Evolutionary conservation across 169 alveolate species (phyloP), one percentile per base, ranked within the genome.

Genomic region (Cyclospora cayetanensis): DNA sequence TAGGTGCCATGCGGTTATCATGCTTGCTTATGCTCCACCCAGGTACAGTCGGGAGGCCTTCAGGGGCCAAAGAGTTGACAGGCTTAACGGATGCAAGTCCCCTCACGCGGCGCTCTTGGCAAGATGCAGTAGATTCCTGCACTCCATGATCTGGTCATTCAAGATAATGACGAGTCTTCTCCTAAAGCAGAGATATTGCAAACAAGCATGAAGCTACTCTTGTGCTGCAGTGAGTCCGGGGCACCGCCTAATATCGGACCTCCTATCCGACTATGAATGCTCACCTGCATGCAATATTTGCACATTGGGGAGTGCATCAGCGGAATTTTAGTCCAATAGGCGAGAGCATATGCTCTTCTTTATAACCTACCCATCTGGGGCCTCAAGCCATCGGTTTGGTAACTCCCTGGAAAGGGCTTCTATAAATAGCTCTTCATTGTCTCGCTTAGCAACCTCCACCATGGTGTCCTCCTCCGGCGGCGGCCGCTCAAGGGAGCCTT

Each of bases 281-380:
- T n/a, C n/a, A n/a, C n/a, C n/a, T n/a, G n/a, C n/a, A n/a, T n/a
- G n/a, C n/a, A n/a, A n/a, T n/a, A n/a, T n/a, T n/a, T n/a, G n/a
- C n/a, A n/a, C n/a, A n/a, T n/a, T n/a, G n/a, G n/a, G n/a, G n/a
- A n/a, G n/a, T n/a, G n/a, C n/a, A n/a, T n/a, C n/a, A n/a, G n/a
- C n/a, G n/a, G n/a, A n/a, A n/a, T n/a, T n/a, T n/a, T n/a, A n/a
- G n/a, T n/a, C n/a, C n/a, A n/a, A n/a, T n/a, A n/a, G n/a, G n/a
- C n/a, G n/a, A n/a, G n/a, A n/a, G n/a, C n/a, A n/a, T n/a, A n/a
- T n/a, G n/a, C n/a, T n/a, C n/a, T n/a, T n/a, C n/a, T n/a, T n/a
- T n/a, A n/a, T n/a, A n/a, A n/a, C 70, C 31, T 52, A 80, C 89
- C 89, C 89, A 34, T 80, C 89, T 31, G 89, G 89, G 1, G 89